These are phyloP conservation scores for Chlorella sp. DNA, from an alignment of 139 green algal species.

Conservation along the genomic window DNA sequence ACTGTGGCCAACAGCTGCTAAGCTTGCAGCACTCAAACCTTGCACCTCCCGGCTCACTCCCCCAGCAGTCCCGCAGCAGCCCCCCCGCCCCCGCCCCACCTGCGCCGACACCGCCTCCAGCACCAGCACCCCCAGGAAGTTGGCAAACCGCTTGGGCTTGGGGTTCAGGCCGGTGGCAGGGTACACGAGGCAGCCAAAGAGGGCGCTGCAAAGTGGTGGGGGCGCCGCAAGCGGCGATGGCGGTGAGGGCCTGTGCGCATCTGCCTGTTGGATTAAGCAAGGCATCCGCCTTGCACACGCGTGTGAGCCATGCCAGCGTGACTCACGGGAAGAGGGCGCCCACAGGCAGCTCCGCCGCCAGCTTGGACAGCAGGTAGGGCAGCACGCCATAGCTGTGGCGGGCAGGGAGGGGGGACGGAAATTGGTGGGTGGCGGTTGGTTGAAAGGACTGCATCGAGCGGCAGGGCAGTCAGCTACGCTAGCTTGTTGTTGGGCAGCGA, in stretches of 20 bases:
- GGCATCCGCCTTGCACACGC: too few species aligned
- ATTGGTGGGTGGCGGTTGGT: not conserved
- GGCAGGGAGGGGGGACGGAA: not conserved
- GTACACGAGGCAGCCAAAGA: conserved; percentile 88
- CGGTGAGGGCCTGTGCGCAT: too few species aligned
- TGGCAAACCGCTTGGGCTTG: conserved; percentile 58
- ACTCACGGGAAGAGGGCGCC: conserved; percentile 86
- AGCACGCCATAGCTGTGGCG: conserved; percentile 44
- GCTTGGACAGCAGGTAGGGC: conserved; percentile 82
- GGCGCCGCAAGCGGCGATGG: too few species aligned
- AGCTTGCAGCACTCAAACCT: not conserved
- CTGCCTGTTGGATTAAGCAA: too few species aligned
- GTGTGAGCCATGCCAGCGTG: too few species aligned
- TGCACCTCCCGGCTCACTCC: not conserved
- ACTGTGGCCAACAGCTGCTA: too few species aligned
- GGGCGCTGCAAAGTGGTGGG: too few species aligned
- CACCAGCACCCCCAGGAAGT: conserved; percentile 84
- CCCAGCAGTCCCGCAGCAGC: not conserved
- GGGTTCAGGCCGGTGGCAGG: conserved; percentile 81
- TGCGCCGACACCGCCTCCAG: conserved; percentile 69
- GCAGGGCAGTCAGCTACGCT: too few species aligned
- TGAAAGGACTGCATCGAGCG: not conserved
- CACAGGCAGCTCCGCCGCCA: conserved; percentile 88
- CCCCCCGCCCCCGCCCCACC: not conserved
- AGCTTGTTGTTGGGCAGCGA: too few species aligned